Base-by-base conservation (phyloP, 1,284 basidiomycete genomes). In the Cryptococcus hybrid region DNA sequence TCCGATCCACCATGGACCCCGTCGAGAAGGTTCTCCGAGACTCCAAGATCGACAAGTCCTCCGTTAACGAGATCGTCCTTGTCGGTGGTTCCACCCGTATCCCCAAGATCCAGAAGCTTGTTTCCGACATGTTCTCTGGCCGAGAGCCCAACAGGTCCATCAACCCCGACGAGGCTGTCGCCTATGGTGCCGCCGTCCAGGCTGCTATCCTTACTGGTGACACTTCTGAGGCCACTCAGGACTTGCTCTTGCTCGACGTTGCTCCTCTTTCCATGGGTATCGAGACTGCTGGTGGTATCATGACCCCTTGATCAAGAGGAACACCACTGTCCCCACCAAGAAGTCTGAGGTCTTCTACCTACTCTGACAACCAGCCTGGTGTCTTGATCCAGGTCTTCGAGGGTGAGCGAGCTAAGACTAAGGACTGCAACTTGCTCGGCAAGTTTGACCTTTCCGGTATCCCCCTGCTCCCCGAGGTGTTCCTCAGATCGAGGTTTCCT, bases 111-210 rank as follows among this genome's bases (percentile, higher is more conserved):
- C 88, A 95, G 81, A 94, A 96, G 83, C 89, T 97, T 76, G 92
- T 99, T 52, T 94, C 91, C 59, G 94, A 98, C 83, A 95, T 92
- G 86, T 99, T 98, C 87, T 92, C 92, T 79, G 93, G 94, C 79
- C 92, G 92, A 83, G 90, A 93, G 83, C 90, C 89, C 74, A 91
- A 90, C 85, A 90, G 90, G 84, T 88, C 76, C 79, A 99, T 99
- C 85, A 99, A 99, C 88, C 96, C 96, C 63, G 95, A 99, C 73
- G 96, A 99, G 83, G 96, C 96, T 61, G 95, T 99, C 66, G 95
- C 96, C 43, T 97, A 97, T 81, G 96, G 96, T 84, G 96, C 95
- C 67, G 94, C 96, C 65, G 95, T 99, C 72, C 96, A 99, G 83
- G 95, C 93, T 61, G 95, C 93, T 74, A 96, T 99, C 71, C 88